Percentiles rank a stretch among this genome's conserved stretches.
Conservation (phyloP, 352 stramenopile species). For the Thalassiosira livingstoniorum region DNA sequence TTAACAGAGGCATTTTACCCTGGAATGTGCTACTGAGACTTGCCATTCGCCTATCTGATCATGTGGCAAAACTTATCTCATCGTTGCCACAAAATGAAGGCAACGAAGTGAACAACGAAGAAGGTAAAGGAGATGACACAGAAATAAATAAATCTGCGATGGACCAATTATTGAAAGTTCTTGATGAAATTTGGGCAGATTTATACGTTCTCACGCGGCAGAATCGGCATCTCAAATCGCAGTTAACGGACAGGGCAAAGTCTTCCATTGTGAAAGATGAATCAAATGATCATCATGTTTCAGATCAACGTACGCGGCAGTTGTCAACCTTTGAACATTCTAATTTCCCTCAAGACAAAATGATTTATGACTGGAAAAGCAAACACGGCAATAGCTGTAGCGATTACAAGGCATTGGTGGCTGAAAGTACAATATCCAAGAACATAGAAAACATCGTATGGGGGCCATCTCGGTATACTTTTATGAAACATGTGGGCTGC, state of each 20-base stretch:
- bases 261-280: background rate
- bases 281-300: background rate
- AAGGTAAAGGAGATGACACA: slow-evolving; percentile 2
- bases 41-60: slow-evolving; percentile 45
- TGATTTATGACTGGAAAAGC: slow-evolving; percentile 53
- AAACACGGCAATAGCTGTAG: too few relatives aligned
- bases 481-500: slow-evolving; percentile 47
- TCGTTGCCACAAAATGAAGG: background rate
- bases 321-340: background rate
- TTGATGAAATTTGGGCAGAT: slow-evolving; percentile 41
- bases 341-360: slow-evolving; percentile 26
- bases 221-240: background rate
- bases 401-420: too few relatives aligned
- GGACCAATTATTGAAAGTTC: slow-evolving; percentile 40
- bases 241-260: background rate
- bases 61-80: slow-evolving; percentile 34
- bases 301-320: background rate
- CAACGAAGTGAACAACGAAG: background rate
- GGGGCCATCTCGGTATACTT: slow-evolving; percentile 54
- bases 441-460: slow-evolving; percentile 31
- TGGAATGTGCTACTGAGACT: slow-evolving; percentile 63
- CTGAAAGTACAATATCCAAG: slow-evolving; percentile 10
- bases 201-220: slow-evolving; percentile 37
- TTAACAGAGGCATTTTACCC: slow-evolving; percentile 22
- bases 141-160: slow-evolving; percentile 8